Base-by-base conservation (phyloP, 2,329 filamentous ascomycete genomes). In the Calonectria multiphialidica region DNA sequence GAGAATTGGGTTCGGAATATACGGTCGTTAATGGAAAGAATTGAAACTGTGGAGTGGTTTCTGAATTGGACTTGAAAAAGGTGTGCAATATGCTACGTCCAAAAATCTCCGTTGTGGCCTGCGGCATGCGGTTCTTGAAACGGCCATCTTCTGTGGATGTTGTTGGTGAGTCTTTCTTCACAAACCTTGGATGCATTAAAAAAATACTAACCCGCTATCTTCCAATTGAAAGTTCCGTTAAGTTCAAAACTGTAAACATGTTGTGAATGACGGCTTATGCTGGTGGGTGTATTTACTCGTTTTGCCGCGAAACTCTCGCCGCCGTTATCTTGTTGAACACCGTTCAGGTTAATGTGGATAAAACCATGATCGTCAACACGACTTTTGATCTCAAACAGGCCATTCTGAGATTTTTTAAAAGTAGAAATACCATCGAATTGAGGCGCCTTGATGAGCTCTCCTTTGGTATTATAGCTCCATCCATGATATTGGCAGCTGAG, bases 401-500 rank as follows among this genome's bases (percentile, higher is more conserved):
- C 77, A 70, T 85, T 83, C 71, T 83, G 77, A 23, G 71, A 74
- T 71, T 84, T 85, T 57, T 86, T 82, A 59, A 86, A 86, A 21
- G 79, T 80, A 9, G 77, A 61, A 2, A 86, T 77, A 0, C 82
- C 78, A 47, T 86, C 83, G 69, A 86, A 86, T 1, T 83, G 80
- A 0, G 85, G 85, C 0, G 84, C 85, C 35, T 87, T 87, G 33
- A 84, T 83, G 0, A 87, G 80, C 10, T 82, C 82, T 3, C 86
- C 86, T 42, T 82, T 83, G 44, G 83, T 80, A 3, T 83, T 81
- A 66, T 87, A 87, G 7, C 84, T 86, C 86, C 86, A 87, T 9
- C 85, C 85, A 65, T 87, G 86, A 57, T 87, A 87, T 65, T 83
- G 83, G 77, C 85, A 87, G 15, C 81, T 81, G n/a, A 86, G 80